Base-by-base conservation (phyloP, 306 rosid genomes). In the Pachyrhizus erosus region DNA sequence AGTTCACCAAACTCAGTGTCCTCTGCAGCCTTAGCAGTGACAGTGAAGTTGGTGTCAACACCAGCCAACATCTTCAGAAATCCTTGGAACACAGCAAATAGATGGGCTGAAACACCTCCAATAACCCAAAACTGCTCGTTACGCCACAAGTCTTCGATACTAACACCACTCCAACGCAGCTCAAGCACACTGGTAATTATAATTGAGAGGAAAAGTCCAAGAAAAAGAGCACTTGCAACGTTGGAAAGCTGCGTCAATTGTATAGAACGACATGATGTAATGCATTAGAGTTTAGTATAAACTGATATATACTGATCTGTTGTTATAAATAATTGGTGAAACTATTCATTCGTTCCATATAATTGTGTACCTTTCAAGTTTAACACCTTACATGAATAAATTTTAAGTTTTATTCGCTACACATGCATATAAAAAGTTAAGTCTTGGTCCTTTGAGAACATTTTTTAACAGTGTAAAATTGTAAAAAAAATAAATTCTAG, bases 91-190 rank as follows among this genome's bases (percentile, higher is more conserved):
- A 96, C 97, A n/a, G 99, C 99, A 66, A 96, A 96, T 13, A 96
- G 88, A 92, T 96, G 99, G 6, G 98, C 98, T 43, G 99, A 96
- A 66, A 92, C 97, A 17, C 99, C 99, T 87, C 98, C 98, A 10
- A 93, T 96, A 75, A 96, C 99, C 99, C 99, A 96, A 79, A 96
- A 96, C 81, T 96, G 98, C 91, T 96, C 98, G 2, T 93, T 96
- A 81, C 99, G 96, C 99, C 99, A 93, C 80, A 91, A 76, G 75
- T 93, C 99, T 82, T 91, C 94, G 0, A 96, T 92, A 43, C 90
- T 78, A 15, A 96, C 96, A 0, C 98, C 99, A 39, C 99, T 96
- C 99, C 99, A 96, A 1, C 99, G 92, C 77, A 96, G 83, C 92
- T 96, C 97, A 0, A 96, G 96, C 61, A 96, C 96, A 58, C 98